Conservation (phyloP, 164 flowering plant species). For the Chimonanthus salicifolius region DNA sequence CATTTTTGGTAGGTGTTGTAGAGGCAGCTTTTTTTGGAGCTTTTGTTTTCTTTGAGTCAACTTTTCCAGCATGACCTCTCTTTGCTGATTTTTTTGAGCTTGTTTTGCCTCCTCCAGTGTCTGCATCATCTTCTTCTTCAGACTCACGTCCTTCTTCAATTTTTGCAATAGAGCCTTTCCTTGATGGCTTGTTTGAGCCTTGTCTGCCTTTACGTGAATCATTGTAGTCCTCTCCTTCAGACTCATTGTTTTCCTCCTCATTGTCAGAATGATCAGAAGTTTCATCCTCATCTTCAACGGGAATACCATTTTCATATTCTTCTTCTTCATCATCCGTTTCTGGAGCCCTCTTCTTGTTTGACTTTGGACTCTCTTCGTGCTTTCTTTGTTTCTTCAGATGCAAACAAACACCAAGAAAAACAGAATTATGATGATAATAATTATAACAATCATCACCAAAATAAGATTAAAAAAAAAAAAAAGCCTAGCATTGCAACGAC, state of each 20-base stretch:
- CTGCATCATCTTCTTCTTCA: conserved; percentile 57
- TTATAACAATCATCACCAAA: not conserved
- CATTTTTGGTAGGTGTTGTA: conserved; percentile 26
- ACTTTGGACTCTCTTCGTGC: conserved; percentile 29
- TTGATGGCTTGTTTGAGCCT: conserved; percentile 25
- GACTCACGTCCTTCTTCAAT: conserved; percentile 28
- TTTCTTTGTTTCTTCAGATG: conserved; percentile 44
- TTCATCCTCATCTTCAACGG: conserved; percentile 56
- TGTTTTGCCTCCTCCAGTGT: conserved; percentile 29
- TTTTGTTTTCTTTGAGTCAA: conserved; percentile 26
- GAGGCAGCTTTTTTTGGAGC: conserved; percentile 34
- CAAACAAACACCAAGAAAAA: not conserved
- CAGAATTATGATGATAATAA: not conserved
- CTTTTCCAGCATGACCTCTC: conserved; percentile 42
- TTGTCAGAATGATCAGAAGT: conserved; percentile 53
- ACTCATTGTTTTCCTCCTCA: conserved; percentile 44
- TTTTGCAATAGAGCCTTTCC: conserved; percentile 43
- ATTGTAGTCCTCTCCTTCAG: conserved; percentile 56
- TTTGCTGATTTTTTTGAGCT: conserved; percentile 28
- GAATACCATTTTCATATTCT: conserved; percentile 49
- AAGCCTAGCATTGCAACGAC: too few relatives aligned
- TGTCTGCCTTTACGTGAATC: conserved; percentile 34
- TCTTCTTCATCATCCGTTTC: conserved; percentile 59
- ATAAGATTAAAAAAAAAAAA: too few relatives aligned
- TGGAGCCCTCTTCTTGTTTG: conserved; percentile 27